Percentiles rank a stretch among this genome's conserved stretches.
Evolutionary conservation across 805 yeast genomes (phyloP).

Genomic region (Priceomyces fermenticarens): DNA sequence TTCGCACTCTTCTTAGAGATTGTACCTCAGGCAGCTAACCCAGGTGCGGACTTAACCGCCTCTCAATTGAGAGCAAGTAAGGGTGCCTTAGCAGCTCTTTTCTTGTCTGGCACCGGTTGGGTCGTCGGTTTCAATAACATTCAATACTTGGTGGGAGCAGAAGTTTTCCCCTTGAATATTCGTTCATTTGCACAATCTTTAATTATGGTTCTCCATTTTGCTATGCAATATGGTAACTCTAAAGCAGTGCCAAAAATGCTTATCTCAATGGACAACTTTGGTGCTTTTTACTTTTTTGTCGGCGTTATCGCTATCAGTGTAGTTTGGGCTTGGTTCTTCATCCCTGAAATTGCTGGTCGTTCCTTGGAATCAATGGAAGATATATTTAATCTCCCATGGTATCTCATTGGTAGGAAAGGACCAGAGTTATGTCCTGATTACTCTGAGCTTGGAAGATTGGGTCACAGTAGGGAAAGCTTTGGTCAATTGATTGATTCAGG

Average conservation of each 20-base stretch:
- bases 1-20: slow-evolving; percentile 45
- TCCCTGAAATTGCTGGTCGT: slow-evolving; percentile 51
- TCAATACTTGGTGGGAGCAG: slow-evolving; percentile 54
- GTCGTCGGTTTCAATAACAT: slow-evolving; percentile 56
- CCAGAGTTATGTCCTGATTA: slow-evolving; percentile 50
- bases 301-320: slow-evolving; percentile 42
- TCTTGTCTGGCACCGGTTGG: slow-evolving; percentile 55
- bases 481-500: neutral
- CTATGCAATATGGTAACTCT: slow-evolving; percentile 56
- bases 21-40: slow-evolving; percentile 42
- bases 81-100: slow-evolving; percentile 51
- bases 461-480: neutral
- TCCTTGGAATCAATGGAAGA: slow-evolving; percentile 53
- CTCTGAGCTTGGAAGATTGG: slow-evolving; percentile 36
- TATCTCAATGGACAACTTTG: slow-evolving; percentile 41
- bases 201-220: slow-evolving; percentile 55
- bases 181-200: slow-evolving; percentile 49
- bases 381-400: slow-evolving; percentile 55
- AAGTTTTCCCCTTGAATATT: slow-evolving; percentile 50
- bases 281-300: slow-evolving; percentile 51
- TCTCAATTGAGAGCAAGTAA: slow-evolving; percentile 36
- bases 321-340: slow-evolving; percentile 47
- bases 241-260: slow-evolving; percentile 55
- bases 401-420: slow-evolving; percentile 54
- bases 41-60: slow-evolving; percentile 23